A percentile compares a stretch with the other conserved stretches of the same genome.
Conservation (phyloP, 371 early-diverging fungal genomes). For the Syncephalastrum monosporum region DNA sequence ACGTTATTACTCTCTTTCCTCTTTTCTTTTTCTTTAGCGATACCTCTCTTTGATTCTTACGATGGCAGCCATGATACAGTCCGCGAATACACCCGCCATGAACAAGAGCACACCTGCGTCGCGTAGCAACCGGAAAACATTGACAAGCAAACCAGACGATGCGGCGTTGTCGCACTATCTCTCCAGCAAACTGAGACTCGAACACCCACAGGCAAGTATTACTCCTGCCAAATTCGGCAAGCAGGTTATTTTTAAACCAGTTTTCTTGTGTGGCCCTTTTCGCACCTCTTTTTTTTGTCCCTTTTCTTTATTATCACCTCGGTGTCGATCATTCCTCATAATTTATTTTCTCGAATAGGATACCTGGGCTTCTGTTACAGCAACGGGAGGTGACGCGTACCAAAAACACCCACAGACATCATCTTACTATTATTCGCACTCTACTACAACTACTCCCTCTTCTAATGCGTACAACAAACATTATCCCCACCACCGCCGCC, state of each 20-base stretch:
- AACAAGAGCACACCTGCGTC: constrained; percentile 6
- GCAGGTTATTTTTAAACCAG: constrained; percentile 14
- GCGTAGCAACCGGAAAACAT: constrained; percentile 2
- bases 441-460: constrained; percentile 4
- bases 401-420: constrained; percentile 14
- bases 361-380: too few relatives aligned
- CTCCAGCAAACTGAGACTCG: constrained; percentile 22
- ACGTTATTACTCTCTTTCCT: not conserved
- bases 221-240: constrained; percentile 11
- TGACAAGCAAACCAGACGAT: constrained; percentile 17
- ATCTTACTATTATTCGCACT: constrained; percentile 2
- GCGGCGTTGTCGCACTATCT: constrained; percentile 24
- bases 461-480: not conserved
- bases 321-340: constrained; percentile 11
- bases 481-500: constrained; percentile 5
- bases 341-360: constrained; percentile 8
- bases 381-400: constrained; percentile 19
- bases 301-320: constrained; percentile 6
- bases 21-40: not conserved
- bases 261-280: not conserved
- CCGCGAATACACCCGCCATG: too few relatives aligned
- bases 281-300: constrained; percentile 11
- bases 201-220: constrained; percentile 20
- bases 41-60: not conserved
- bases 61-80: constrained; percentile 20